A percentile compares a stretch with the other conserved stretches of the same genome.
Evolutionary conservation across 768 basidiomycete species (phyloP).

Genomic region (Tulasnella sp.): DNA sequence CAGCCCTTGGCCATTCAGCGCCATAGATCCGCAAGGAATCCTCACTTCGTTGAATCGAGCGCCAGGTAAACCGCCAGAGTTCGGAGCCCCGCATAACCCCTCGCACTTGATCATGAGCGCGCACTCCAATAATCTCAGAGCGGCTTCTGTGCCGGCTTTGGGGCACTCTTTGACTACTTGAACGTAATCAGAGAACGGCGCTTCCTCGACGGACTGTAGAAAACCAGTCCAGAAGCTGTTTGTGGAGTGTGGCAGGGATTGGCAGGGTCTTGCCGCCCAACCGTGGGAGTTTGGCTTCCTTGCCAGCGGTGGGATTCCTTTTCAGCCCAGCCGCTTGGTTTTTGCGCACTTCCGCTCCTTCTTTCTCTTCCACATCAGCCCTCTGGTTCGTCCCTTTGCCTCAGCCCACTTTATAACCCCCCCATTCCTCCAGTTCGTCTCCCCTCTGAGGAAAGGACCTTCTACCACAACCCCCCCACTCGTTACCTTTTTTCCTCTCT

Average conservation of each 20-base stretch:
- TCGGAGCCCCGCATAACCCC: not conserved
- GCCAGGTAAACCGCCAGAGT: conserved; percentile 61
- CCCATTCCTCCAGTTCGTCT: not conserved
- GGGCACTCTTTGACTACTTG: not conserved
- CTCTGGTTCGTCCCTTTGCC: not conserved
- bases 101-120: not conserved
- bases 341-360: not conserved
- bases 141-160: not conserved
- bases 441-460: not conserved
- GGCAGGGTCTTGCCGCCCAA: not conserved
- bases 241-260: not conserved
- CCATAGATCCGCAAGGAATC: conserved; percentile 31
- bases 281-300: not conserved
- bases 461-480: conserved; percentile 10
- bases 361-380: not conserved
- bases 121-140: not conserved
- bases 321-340: not conserved
- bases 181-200: not conserved
- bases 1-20: conserved; percentile 88
- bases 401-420: conserved; percentile 7
- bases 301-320: conserved; percentile 9
- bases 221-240: not conserved
- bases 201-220: not conserved
- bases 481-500: conserved; percentile 11
- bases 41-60: conserved; percentile 90